Base-by-base conservation (phyloP, 2,329 filamentous ascomycete species). In the Verticillium alfalfae region DNA sequence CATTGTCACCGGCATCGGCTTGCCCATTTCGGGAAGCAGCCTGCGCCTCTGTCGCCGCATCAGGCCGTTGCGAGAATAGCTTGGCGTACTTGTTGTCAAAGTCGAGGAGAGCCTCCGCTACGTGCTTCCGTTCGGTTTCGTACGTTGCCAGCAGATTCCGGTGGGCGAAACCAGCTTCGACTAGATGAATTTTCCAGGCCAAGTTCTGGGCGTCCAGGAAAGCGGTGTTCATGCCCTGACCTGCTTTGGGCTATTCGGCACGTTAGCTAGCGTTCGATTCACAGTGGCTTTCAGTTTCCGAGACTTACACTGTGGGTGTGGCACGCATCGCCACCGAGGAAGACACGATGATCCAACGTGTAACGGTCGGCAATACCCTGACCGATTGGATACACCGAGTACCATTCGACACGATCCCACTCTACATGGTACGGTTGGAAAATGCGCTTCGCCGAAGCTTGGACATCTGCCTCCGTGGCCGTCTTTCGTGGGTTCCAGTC, bases 121-220 rank as follows among this genome's bases (percentile, higher is more conserved):
- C 89, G 61, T 89, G 82, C 72, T 91, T 93, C 62, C 93, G 88
- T 76, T 97, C 93, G 2, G 84, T 82, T 76, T 97, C 92, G 73
- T 97, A 98, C 0, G 93, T 95, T 64, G 88, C 85, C 58, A 98
- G 83, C 18, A 95, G 81, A 3, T 85, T 84, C 64, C 91, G 88
- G 36, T 87, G 78, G 1, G 92, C 91, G 67, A 96, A 91, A 13
- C 92, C 92, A 34, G 84, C 82, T 72, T 97, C 93, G 10, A 97
- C 94, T 39, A 91, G 88, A 72, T 97, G 93, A 59, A 97, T 91
- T 79, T 98, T 98, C 93, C 93, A 98, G 8, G 93, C 93, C 49
- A 98, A 81, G 74, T 97, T 98, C 63, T 92, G 85, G 0, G 92
- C 92, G 67, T 94, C 90, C 59, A 90, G 79, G 76, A 92, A 92